Conservation (phyloP, 495 filamentous ascomycete species). For the Amniculicola lignicola region DNA sequence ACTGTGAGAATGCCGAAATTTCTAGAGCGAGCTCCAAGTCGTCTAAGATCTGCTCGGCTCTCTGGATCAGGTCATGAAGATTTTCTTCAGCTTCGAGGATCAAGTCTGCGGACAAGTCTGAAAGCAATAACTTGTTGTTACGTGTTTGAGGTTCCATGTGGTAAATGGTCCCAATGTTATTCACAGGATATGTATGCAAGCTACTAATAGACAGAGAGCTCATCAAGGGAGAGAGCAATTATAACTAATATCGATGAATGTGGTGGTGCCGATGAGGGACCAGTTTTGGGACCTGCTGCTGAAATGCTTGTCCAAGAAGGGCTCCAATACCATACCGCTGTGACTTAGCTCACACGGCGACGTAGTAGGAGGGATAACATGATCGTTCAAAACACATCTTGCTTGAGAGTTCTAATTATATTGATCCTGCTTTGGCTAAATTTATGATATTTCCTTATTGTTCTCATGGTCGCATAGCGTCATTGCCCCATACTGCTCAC, state of each 20-base stretch:
- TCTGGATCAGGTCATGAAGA: conserved; percentile 2
- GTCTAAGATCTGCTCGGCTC: conserved; percentile 10
- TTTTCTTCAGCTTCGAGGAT: conserved; percentile 11
- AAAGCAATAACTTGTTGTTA: conserved; percentile 7
- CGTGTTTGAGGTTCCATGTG: conserved; percentile 1
- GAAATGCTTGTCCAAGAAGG: conserved; percentile 14
- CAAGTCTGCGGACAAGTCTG: conserved; percentile 8
- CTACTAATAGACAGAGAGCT: conserved; percentile 1
- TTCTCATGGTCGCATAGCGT: conserved; percentile 8
- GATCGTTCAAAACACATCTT: conserved; percentile 11
- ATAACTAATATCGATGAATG: conserved; percentile 16
- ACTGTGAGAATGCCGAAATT: conserved; percentile 9
- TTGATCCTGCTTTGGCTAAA: conserved; percentile 16
- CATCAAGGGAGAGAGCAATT: conserved; percentile 9
- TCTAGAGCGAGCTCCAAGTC: conserved; percentile 9
- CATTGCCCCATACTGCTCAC: conserved; percentile 16
- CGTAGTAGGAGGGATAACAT: too few species aligned
- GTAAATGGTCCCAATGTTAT: conserved; percentile 5
- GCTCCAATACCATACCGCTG: conserved; percentile 2
- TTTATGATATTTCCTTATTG: conserved; percentile 12
- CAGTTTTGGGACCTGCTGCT: conserved; percentile 13
- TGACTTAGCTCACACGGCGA: conserved; percentile 13
- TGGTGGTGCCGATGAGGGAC: conserved; percentile 9
- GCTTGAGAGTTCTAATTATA: conserved; percentile 12
- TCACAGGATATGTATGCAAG: conserved; percentile 1